phyloP scores from a whole-genome alignment of 2,329 filamentous ascomycete species.

The Apiospora aurea region DNA sequence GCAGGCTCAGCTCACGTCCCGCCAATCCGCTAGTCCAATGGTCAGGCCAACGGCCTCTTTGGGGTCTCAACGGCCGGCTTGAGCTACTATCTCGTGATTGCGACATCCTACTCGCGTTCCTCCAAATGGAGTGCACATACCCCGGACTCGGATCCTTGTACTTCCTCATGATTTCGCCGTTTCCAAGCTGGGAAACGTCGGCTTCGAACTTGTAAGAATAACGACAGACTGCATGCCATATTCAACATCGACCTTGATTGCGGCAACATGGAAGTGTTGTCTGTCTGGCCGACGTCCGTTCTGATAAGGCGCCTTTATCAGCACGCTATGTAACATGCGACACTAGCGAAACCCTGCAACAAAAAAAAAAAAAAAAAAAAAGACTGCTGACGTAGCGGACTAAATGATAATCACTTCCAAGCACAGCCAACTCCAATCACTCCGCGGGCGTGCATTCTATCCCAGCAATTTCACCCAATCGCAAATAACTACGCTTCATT shows the following conservation, averaged over 20 bases:
- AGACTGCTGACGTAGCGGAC: neutral
- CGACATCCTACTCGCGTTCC: neutral
- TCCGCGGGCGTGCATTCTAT: neutral
- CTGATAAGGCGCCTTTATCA: neutral
- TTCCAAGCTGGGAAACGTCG: too few relatives aligned
- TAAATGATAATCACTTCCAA: neutral
- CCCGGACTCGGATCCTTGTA: too few relatives aligned
- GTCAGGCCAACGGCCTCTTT: neutral
- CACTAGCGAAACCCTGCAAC: neutral
- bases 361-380: neutral
- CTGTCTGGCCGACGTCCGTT: neutral
- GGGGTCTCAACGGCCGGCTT: neutral
- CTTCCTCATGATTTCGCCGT: neutral
- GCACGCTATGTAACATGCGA: neutral
- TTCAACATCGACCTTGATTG: too few relatives aligned
- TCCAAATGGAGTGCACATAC: neutral
- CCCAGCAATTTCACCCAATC: neutral
- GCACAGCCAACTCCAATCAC: neutral
- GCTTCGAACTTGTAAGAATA: too few relatives aligned
- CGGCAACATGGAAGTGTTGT: neutral
- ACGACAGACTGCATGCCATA: too few relatives aligned
- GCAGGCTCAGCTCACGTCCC: neutral
- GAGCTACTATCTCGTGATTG: neutral
- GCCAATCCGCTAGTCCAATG: neutral
- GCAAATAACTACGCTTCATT: neutral